phyloP scores from a whole-genome alignment of 768 basidiomycete species.

The Termitomyces sp. region DNA sequence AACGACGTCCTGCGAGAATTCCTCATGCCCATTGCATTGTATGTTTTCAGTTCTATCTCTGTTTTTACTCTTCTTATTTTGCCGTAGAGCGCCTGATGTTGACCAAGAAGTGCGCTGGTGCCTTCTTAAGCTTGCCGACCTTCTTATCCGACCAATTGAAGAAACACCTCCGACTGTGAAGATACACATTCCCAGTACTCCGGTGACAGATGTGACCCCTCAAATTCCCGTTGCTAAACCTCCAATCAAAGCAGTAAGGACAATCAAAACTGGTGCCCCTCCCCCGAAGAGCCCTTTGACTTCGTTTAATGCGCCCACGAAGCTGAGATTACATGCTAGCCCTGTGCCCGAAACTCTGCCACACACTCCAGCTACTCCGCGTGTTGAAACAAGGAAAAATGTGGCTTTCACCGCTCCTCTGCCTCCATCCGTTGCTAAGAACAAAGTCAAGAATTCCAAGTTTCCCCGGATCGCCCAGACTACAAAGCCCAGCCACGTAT shows the following conservation, averaged over 20 bases:
- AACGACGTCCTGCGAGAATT: constrained; percentile 75
- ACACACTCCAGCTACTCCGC: constrained; percentile 25
- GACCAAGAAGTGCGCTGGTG: constrained; percentile 92
- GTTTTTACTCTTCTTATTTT: constrained; percentile 19
- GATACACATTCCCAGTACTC: constrained; percentile 73
- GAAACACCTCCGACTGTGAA: constrained; percentile 86
- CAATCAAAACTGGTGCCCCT: constrained; percentile 33
- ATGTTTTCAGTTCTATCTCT: constrained; percentile 17
- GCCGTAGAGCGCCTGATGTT: constrained; percentile 57
- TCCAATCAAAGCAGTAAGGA: constrained; percentile 35
- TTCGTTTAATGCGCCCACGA: constrained; percentile 38
- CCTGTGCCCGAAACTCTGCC: constrained; percentile 23
- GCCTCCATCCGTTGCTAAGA: constrained; percentile 23
- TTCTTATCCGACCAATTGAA: constrained; percentile 76
- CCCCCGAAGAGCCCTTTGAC: constrained; percentile 36
- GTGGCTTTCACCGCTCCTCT: constrained; percentile 32
- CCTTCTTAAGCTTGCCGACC: constrained; percentile 85
- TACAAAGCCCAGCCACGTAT: constrained; percentile 42
- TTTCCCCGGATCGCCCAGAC: constrained; percentile 18
- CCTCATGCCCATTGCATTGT: constrained; percentile 81
- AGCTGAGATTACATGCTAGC: constrained; percentile 51
- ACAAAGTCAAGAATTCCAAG: constrained; percentile 22
- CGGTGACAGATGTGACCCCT: constrained; percentile 58
- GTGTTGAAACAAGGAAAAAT: constrained; percentile 27
- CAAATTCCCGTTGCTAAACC: constrained; percentile 51